These are phyloP conservation scores for Cairneyella variabilis DNA, from an alignment of 495 filamentous ascomycete genomes.

Conservation along the genomic window DNA sequence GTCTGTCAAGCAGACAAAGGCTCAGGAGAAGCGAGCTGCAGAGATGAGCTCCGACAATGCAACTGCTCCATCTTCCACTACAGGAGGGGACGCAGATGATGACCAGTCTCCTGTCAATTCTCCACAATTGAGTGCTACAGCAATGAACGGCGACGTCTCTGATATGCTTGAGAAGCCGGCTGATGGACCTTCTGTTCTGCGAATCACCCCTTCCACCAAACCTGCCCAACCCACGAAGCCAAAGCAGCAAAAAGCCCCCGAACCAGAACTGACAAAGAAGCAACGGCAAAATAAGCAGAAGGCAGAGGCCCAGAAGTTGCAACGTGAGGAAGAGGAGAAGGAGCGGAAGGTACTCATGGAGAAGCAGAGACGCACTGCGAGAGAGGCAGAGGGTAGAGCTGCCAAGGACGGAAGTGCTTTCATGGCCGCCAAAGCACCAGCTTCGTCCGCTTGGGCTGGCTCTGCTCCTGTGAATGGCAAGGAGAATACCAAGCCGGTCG, in stretches of 20 bases:
- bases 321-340: constrained; percentile 70
- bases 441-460: constrained; percentile 52
- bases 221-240: constrained; percentile 58
- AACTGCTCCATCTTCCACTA: constrained; percentile 65
- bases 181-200: constrained; percentile 68
- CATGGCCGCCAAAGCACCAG: constrained; percentile 48
- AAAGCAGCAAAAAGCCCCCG: constrained; percentile 48
- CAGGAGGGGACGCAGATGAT: constrained; percentile 78
- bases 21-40: constrained; percentile 34
- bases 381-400: constrained; percentile 73
- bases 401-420: constrained; percentile 65
- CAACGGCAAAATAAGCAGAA: constrained; percentile 83
- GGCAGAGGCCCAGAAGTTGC: constrained; percentile 66
- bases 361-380: constrained; percentile 74
- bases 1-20: constrained; percentile 52
- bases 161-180: constrained; percentile 82
- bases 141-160: constrained; percentile 57
- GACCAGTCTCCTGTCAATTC: constrained; percentile 66
- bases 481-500: constrained; percentile 26
- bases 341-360: constrained; percentile 67
- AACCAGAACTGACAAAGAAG: constrained; percentile 77
- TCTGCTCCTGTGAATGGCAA: constrained; percentile 23
- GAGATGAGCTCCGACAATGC: constrained; percentile 31
- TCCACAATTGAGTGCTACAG: constrained; percentile 50
- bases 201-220: constrained; percentile 63